phyloP scores from a whole-genome alignment of 768 basidiomycete genomes.

The Russula virescens region DNA sequence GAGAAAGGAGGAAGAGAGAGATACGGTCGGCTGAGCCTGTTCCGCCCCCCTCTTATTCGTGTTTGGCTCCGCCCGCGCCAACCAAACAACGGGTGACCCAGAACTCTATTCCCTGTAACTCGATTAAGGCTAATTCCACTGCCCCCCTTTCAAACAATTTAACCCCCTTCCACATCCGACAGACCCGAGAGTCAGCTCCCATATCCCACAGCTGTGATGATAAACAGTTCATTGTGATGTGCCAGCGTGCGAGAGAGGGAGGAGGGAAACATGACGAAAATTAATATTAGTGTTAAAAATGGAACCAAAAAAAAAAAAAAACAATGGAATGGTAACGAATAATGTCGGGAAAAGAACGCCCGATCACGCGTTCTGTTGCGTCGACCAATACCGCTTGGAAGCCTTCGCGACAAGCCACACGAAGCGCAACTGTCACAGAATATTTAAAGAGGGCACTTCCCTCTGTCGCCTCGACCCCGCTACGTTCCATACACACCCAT shows the following conservation, averaged over 20 bases:
- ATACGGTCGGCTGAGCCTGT: constrained; percentile 17
- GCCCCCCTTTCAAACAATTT: not conserved
- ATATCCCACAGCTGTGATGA: too few species aligned
- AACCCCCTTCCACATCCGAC: not conserved
- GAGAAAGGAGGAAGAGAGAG: constrained; percentile 31
- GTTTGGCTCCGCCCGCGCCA: constrained; percentile 28
- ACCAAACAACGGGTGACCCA: constrained; percentile 35
- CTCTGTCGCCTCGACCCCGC: not conserved
- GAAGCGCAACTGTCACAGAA: constrained; percentile 2
- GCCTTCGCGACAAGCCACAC: not conserved
- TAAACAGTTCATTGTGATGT: too few species aligned
- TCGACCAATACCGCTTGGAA: not conserved
- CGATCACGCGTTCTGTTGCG: constrained; percentile 15
- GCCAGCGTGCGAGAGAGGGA: too few species aligned
- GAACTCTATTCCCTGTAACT: constrained; percentile 27
- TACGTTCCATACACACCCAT: not conserved
- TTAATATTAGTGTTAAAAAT: not conserved
- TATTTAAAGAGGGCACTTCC: too few species aligned
- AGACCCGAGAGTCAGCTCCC: too few species aligned
- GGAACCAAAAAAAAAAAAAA: not conserved
- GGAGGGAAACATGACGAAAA: not conserved
- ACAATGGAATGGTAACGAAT: not conserved
- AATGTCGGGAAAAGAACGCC: constrained; percentile 17
- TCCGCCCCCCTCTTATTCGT: constrained; percentile 36
- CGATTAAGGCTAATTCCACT: constrained; percentile 2